phyloP scores from a whole-genome alignment of 1,284 basidiomycete genomes.

The Ustanciosporium gigantosporum region DNA sequence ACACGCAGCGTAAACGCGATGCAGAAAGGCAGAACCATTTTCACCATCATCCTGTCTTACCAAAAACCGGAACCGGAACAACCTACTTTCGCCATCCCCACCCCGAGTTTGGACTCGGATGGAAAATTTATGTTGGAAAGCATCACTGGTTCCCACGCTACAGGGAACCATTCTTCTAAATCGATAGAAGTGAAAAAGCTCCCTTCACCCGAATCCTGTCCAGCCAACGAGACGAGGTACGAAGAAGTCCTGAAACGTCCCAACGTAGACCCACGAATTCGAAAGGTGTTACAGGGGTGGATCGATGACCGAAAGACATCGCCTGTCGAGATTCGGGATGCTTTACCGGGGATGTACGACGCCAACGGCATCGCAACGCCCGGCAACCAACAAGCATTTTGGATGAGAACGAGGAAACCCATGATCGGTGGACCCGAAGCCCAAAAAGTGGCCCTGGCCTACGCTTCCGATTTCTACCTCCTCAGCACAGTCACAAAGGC shows the following conservation, averaged over 20 bases:
- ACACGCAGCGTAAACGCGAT: constrained; percentile 52
- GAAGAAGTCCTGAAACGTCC: constrained; percentile 23
- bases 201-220: constrained; percentile 29
- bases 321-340: constrained; percentile 55
- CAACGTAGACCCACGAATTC: constrained; percentile 14
- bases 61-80: constrained; percentile 52
- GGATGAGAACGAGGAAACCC: constrained; percentile 48
- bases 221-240: constrained; percentile 46
- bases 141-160: constrained; percentile 30
- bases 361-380: constrained; percentile 42
- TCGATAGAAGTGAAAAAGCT: constrained; percentile 29
- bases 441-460: constrained; percentile 56
- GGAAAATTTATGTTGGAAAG: constrained; percentile 12
- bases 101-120: constrained; percentile 30
- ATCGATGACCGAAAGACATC: constrained; percentile 42
- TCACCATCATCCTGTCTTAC: constrained; percentile 54
- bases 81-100: constrained; percentile 48
- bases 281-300: constrained; percentile 36
- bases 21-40: constrained; percentile 48
- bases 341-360: constrained; percentile 55
- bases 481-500: constrained; percentile 54
- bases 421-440: constrained; percentile 39
- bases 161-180: constrained; percentile 23
- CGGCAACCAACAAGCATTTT: constrained; percentile 55
- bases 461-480: constrained; percentile 52